Base-by-base conservation (phyloP, 2,329 filamentous ascomycete species). In the Beauveria rudraprayagi region DNA sequence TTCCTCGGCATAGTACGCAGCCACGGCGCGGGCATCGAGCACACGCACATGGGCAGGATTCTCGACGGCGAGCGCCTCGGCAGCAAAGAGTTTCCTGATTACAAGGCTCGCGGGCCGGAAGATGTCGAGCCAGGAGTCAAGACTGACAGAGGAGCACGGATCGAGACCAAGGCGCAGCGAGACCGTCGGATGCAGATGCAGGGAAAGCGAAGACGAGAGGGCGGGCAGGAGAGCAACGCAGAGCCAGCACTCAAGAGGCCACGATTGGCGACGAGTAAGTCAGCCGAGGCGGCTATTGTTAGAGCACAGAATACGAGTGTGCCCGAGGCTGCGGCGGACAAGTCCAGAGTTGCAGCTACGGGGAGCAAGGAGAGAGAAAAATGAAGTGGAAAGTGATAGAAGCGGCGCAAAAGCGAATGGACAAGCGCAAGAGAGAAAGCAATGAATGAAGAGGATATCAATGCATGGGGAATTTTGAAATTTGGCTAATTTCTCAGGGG, bases 31-130 rank as follows among this genome's bases (percentile, higher is more conserved):
- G 63, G 61, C 0, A 77, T 79, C 10, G 69, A 71, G 7, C 76
- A 74, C 64, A 78, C 77, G 0, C 76, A 80, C 26, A 65, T 76
- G 61, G 77, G 76, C 0, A 72, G 65, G 24, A 65, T 78, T 1
- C 58, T 79, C 3, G 67, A 73, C 10, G 73, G 73, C 1, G 63
- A 68, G 5, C 47, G 70, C 0, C 43, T 74, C 19, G 37, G 51
- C 0, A 55, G 66, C 26, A 30, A 37, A 0, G 65, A 71, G 7
- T 71, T 73, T 4, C 26, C 59, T 48, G 47, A 28, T n/a, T 47
- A 47, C 61, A 57, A 41, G 24, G 37, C 6, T 22, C 41, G 37
- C 14, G 5, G 17, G 1, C 10, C 24, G 24, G 14, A 22, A 1
- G 53, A 46, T n/a, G 7, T 37, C 3, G 26, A 16, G 10, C 28